Base-by-base conservation (phyloP, 768 basidiomycete genomes). In the Xerocomellus dryophilus region DNA sequence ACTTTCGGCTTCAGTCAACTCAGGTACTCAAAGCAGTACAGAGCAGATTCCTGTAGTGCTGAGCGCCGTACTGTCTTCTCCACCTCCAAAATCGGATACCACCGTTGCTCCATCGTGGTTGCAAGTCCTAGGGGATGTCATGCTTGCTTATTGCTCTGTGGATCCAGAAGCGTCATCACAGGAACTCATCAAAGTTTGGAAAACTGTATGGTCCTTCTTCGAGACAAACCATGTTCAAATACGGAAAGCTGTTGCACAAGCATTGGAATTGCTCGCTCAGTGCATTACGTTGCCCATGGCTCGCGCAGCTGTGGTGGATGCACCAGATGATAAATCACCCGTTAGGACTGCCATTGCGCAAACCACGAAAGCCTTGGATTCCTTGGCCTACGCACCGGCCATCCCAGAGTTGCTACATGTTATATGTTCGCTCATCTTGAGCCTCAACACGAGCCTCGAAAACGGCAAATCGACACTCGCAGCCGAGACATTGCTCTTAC, bases 331-430 rank as follows among this genome's bases (percentile, higher is more conserved):
- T 27, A 81, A 77, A 55, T 79, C 85, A 0, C 73, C 82, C n/a
- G 67, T 93, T 14, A 76, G 77, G 32, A 79, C 77, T 59, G 81
- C 93, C 25, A 77, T 94, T 56, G 58, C 72, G 1, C 86, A 90
- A 61, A 71, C 82, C 7, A 75, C 78, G 7, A 84, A 83, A 53
- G 86, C 90, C 0, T 70, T 97, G 36, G 82, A 87, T 57, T 82
- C 88, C 9, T 73, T 95, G 34, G 72, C 82, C 3, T 90, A 85
- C 62, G 87, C 90, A 9, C 78, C 81, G 14, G 78, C 89, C 6
- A 84, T 93, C 49, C 86, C 91, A 8, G 89, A 95, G 61, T 67
- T 98, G 12, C 74, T 99, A n/a, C 73, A 76, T 7, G 78, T 93
- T 43, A 72, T 87, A 41, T 83, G 86, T 4, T 82, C 90, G 2